A percentile compares a stretch with the other conserved stretches of the same genome.
phyloP scores from a whole-genome alignment of 495 filamentous ascomycete genomes.

The Terfezia claveryi region DNA sequence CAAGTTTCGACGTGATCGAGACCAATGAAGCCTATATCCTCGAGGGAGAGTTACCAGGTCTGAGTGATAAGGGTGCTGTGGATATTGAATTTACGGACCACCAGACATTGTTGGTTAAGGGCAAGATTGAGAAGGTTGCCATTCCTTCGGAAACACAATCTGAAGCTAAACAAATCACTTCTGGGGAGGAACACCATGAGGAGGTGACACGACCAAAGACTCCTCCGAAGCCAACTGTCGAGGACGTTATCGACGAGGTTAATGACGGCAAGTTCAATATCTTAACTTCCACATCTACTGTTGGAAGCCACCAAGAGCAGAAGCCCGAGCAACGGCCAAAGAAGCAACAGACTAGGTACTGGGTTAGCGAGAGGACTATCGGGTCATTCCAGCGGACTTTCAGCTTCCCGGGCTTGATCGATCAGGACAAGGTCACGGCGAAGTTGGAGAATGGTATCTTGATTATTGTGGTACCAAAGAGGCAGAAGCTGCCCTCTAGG shows the following conservation, averaged over 20 bases:
- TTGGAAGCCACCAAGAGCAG: not conserved
- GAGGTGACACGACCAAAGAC: not conserved
- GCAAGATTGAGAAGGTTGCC: conserved; percentile 34
- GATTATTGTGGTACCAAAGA: conserved; percentile 56
- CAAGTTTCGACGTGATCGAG: conserved; percentile 68
- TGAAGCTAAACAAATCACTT: conserved; percentile 12
- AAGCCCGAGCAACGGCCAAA: conserved; percentile 13
- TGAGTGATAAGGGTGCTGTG: conserved; percentile 45
- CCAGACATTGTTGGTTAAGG: conserved; percentile 53
- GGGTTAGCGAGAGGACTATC: conserved; percentile 57
- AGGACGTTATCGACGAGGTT: conserved; percentile 10
- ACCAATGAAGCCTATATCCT: conserved; percentile 46
- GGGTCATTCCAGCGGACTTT: conserved; percentile 68
- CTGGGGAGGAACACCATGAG: conserved; percentile 3
- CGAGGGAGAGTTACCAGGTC: conserved; percentile 71
- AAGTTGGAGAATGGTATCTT: conserved; percentile 57
- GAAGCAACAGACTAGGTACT: conserved; percentile 35
- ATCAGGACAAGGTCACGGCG: conserved; percentile 60
- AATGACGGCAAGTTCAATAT: conserved; percentile 17
- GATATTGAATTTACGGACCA: conserved; percentile 67
- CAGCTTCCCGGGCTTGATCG: conserved; percentile 50
- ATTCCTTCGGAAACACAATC: conserved; percentile 25
- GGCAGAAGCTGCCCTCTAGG: conserved; percentile 29
- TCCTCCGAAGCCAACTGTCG: conserved; percentile 3
- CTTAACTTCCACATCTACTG: not conserved